Base-by-base conservation (phyloP, 2,329 filamentous ascomycete genomes). In the Epichloe coenophiala region DNA sequence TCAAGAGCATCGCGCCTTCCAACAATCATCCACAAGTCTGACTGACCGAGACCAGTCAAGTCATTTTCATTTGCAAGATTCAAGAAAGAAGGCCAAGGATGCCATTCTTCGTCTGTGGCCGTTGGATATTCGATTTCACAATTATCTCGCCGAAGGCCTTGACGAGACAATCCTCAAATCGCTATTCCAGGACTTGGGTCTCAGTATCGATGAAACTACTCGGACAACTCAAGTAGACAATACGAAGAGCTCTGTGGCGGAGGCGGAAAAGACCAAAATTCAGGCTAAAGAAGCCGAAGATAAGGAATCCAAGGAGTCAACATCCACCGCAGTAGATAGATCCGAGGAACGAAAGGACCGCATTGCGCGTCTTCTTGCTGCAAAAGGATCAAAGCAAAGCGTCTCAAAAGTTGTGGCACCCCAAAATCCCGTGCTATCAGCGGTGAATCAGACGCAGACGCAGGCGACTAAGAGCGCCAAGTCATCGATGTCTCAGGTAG, bases 321-420 rank as follows among this genome's bases (percentile, higher is more conserved):
- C 37, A 2, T 40, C 17, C 33, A 13, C 40, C 27, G 27, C 43
- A 11, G 49, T 57, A n/a, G 60, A 65, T 38, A 68, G 64, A 55
- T 71, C 76, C 7, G 73, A 85, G 55, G 81, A 86, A 59, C 76
- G 86, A 21, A 87, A 86, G 57, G 85, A 88, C 56, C 80, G 86
- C 40, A 87, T 91, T 53, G 85, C 86, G 4, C 80, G 83, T 46
- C 74, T 89, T 50, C 72, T 89, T 50, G 86, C 86, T n/a, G 81
- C 79, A 1, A 89, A 86, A 63, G 76, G 75, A 48, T 77, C 78
- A 36, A 85, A 83, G 36, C 48, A 59, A 50, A 42, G 59, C 23
- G 54, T 58, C 27, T 49, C 61, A 31, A 17, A 53, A 31, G 49
- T 52, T 1, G 45, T 56, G 13, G 45, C 51, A 21, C 12, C 48